Percentiles rank a stretch among this genome's conserved stretches.
Conservation (phyloP, 148 eudicot genomes). For the Diospyros lotus region DNA sequence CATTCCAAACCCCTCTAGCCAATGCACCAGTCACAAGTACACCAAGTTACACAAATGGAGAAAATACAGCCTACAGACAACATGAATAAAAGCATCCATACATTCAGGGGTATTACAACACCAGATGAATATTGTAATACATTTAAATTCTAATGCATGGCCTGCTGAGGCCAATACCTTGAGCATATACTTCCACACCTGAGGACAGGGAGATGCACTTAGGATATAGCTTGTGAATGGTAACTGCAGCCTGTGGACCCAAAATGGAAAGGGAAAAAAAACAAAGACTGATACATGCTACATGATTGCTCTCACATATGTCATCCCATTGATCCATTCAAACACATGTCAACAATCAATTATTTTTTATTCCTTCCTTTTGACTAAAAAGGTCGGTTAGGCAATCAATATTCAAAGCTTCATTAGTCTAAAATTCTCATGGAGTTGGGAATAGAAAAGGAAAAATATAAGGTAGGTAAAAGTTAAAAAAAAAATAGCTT, state of each 20-base stretch:
- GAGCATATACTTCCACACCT: not conserved
- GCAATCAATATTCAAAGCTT: not conserved
- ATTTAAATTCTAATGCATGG: too few relatives aligned
- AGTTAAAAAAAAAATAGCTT: not conserved
- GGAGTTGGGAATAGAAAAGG: not conserved
- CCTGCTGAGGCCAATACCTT: too few relatives aligned
- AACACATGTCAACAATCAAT: not conserved
- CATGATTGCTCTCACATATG: not conserved
- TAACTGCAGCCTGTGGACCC: too few relatives aligned
- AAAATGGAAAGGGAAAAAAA: not conserved
- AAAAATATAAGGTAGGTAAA: not conserved
- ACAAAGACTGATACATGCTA: not conserved
- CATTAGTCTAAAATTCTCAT: not conserved
- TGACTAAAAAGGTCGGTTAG: not conserved
- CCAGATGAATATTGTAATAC: too few relatives aligned
- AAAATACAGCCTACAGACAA: too few relatives aligned
- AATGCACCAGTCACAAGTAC: too few relatives aligned
- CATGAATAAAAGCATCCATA: too few relatives aligned
- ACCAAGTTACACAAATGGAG: too few relatives aligned
- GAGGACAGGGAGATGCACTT: not conserved
- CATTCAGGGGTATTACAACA: too few relatives aligned
- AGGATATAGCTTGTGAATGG: not conserved
- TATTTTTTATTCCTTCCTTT: not conserved
- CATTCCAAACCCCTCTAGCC: too few relatives aligned
- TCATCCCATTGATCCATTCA: not conserved